Base-by-base conservation (phyloP, 257 asterid species). In the Solanum stenotomum region DNA sequence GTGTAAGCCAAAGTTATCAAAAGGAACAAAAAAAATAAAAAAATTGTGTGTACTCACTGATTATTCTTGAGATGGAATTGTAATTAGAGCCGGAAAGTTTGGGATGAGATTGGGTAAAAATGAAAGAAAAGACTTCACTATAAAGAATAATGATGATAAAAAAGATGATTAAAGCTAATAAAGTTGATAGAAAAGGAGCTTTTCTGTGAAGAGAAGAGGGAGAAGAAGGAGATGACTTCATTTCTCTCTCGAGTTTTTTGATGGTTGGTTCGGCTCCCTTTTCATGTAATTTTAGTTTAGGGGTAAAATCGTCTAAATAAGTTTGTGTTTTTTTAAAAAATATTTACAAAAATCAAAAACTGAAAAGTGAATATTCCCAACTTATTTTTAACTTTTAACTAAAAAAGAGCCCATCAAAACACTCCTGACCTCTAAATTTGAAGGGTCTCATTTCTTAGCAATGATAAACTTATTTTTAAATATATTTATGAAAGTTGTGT, bases 81-180 rank as follows among this genome's bases (percentile, higher is more conserved):
- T 83, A 83, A 34, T 72, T 72, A 42, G 79, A 61, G 27, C n/a
- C 10, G 13, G 71, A 82, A 16, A 83, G 63, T 56, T 89, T 68
- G n/a, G 89, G 13, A 13, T 87, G 89, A n/a, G 71, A 33, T 59
- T 87, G 89, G 88, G 88, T 65, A 76, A 89, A 59, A 12, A 87
- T 77, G 89, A 90, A 87, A 63, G 90, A 49, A 25, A n/a, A 13
- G 78, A 87, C 38, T 40, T 92, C 90, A 88, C 88, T 88, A 78
- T 89, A 76, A 86, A 90, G 89, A 68, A 70, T 6, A 70, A 92
- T 89, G 87, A 91, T 25, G 85, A 88, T 67, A 27, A 90, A 71
- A 52, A 92, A 88, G 81, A 88, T 25, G 23, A 90, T 85, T 86
- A 92, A 89, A 63, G 84, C 90, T 33, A 91, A 5, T 33, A 92